phyloP scores from a whole-genome alignment of 2,329 filamentous ascomycete genomes.

The Myriosclerotinia scirpicola region DNA sequence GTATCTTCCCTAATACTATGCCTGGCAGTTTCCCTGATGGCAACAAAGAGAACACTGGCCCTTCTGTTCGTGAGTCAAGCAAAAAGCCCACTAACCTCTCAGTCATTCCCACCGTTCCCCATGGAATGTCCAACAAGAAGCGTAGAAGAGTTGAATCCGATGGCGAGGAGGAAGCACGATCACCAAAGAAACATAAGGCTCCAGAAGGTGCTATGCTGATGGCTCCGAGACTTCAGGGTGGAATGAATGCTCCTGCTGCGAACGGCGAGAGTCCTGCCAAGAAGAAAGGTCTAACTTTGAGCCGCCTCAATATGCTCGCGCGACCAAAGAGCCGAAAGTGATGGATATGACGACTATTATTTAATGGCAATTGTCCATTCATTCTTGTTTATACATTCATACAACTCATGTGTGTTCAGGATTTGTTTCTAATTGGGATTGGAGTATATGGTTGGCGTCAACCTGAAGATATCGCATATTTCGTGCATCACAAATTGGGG shows the following conservation, averaged over 20 bases:
- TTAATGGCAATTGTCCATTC: conserved; percentile 22
- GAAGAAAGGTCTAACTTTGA: conserved; percentile 53
- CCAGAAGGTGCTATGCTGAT: conserved; percentile 37
- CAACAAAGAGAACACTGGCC: conserved; percentile 55
- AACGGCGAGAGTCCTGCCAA: conserved; percentile 49
- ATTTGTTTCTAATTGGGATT: conserved; percentile 22
- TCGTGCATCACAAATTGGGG: conserved; percentile 24
- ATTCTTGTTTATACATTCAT: conserved; percentile 24
- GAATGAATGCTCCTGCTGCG: conserved; percentile 34
- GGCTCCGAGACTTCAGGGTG: conserved; percentile 36
- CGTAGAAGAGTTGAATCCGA: conserved; percentile 58
- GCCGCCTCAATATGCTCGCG: conserved; percentile 61
- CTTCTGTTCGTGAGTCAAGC: conserved; percentile 37
- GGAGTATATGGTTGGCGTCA: conserved; percentile 23
- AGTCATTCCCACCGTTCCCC: conserved; percentile 47
- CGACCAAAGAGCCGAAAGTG: conserved; percentile 56
- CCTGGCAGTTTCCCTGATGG: conserved; percentile 57
- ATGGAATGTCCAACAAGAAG: conserved; percentile 67
- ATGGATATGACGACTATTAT: conserved; percentile 37
- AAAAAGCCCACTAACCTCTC: conserved; percentile 16
- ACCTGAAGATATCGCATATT: conserved; percentile 13
- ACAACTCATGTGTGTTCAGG: conserved; percentile 12
- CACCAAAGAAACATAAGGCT: conserved; percentile 58
- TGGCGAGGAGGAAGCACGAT: conserved; percentile 56
- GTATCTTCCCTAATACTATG: conserved; percentile 50